A percentile compares a stretch with the other conserved stretches of the same genome.
These are phyloP conservation scores for Selaginella tamariscina DNA, from an alignment of 75 land plant species.

Conservation along the genomic window DNA sequence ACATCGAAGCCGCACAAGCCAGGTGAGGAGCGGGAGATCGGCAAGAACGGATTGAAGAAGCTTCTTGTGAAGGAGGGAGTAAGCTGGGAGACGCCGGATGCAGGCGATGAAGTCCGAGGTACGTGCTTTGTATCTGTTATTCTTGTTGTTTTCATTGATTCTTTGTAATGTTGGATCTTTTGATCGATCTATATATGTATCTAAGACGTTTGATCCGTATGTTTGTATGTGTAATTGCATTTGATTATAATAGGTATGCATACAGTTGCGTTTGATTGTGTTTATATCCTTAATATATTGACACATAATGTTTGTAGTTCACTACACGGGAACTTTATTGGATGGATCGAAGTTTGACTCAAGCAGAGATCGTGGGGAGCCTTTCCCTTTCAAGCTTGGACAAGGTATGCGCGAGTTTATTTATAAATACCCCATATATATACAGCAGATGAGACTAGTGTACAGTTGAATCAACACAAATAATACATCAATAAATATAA, in stretches of 20 bases:
- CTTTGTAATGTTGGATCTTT: background rate
- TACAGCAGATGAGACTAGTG: too few species aligned
- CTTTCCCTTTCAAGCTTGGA: constrained; percentile 55
- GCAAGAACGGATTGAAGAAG: constrained; percentile 56
- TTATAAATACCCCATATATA: too few species aligned
- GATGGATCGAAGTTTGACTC: constrained; percentile 59
- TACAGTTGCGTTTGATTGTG: background rate
- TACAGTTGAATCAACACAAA: too few species aligned
- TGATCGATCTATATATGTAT: background rate
- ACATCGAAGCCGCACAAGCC: constrained; percentile 31
- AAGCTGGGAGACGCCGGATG: constrained; percentile 54
- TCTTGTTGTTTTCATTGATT: background rate
- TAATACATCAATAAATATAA: too few species aligned
- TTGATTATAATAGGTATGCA: background rate
- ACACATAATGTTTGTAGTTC: constrained; percentile 51
- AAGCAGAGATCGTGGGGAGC: constrained; percentile 39
- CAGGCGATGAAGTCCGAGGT: constrained; percentile 77
- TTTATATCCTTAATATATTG: too few species aligned
- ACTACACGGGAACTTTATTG: constrained; percentile 45
- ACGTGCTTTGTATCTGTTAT: background rate
- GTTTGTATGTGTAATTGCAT: background rate
- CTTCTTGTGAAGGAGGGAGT: constrained; percentile 55
- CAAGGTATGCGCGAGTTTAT: constrained; percentile 32
- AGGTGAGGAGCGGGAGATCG: constrained; percentile 81
- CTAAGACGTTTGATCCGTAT: constrained; percentile 17